phyloP scores from a whole-genome alignment of 495 filamentous ascomycete genomes.

The Aspergillus sclerotiicarbonarius region DNA sequence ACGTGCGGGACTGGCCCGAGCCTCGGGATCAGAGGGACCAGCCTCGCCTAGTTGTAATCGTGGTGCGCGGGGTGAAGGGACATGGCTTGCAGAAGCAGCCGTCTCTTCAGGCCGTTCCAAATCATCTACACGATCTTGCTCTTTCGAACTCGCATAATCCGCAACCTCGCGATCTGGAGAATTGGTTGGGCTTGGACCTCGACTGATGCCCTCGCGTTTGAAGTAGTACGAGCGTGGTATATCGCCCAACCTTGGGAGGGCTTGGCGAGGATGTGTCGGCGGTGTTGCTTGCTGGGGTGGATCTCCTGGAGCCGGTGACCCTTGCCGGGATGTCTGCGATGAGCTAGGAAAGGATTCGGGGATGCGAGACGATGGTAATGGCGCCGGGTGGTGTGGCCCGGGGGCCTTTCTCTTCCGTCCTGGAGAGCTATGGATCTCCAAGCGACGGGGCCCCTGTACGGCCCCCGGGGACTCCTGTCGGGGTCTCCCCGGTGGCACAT shows the following conservation, averaged over 20 bases:
- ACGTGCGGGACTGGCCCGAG: constrained; percentile 7
- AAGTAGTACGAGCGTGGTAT: constrained; percentile 2
- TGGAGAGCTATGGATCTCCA: constrained; percentile 38
- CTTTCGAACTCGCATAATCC: not conserved
- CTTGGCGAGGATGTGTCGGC: constrained; percentile 7
- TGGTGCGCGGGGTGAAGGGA: constrained; percentile 1
- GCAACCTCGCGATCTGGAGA: not conserved
- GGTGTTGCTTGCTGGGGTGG: not conserved
- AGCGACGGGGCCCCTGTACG: constrained; percentile 26
- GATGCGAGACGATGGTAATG: constrained; percentile 31
- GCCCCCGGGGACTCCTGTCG: constrained; percentile 26
- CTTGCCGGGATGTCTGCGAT: constrained; percentile 10
- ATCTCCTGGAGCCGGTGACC: constrained; percentile 6
- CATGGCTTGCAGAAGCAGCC: not conserved
- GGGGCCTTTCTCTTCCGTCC: constrained; percentile 44
- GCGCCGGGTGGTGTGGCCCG: constrained; percentile 36
- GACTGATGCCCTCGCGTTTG: constrained; percentile 6
- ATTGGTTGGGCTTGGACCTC: not conserved
- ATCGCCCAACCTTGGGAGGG: constrained; percentile 10
- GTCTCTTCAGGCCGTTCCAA: constrained; percentile 5
- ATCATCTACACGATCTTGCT: not conserved
- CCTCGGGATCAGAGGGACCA: not conserved
- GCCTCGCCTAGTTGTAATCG: constrained; percentile 11
- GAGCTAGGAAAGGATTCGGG: constrained; percentile 6
- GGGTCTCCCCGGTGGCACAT: constrained; percentile 27